Percentiles rank a stretch among this genome's conserved stretches.
phyloP scores from a whole-genome alignment of 768 basidiomycete genomes.

The Exidia glandulosa region DNA sequence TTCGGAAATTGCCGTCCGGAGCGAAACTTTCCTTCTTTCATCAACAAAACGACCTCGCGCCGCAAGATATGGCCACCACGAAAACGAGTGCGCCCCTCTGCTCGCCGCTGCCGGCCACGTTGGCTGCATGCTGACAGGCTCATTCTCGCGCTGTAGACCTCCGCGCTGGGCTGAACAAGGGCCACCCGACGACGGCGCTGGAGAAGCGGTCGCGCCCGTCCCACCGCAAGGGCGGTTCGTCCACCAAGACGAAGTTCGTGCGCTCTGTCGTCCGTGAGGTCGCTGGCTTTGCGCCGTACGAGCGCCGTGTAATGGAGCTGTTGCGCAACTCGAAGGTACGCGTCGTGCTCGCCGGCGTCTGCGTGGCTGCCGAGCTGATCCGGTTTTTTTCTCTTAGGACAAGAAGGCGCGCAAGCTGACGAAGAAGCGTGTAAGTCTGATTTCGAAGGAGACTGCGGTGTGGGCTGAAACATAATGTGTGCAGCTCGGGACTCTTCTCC shows the following conservation, averaged over 20 bases:
- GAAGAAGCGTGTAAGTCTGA: slow-evolving; percentile 87
- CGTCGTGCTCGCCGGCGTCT: slow-evolving; percentile 1
- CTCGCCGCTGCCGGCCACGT: background rate
- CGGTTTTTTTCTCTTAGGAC: slow-evolving; percentile 51
- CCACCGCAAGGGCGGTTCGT: slow-evolving; percentile 86
- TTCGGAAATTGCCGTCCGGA: too few relatives aligned
- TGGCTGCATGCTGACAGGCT: background rate
- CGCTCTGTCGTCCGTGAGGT: slow-evolving; percentile 92
- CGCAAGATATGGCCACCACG: slow-evolving; percentile 1
- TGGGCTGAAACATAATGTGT: background rate
- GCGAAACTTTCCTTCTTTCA: background rate
- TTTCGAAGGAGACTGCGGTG: background rate
- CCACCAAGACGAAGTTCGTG: slow-evolving; percentile 87
- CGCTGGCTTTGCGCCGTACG: slow-evolving; percentile 94
- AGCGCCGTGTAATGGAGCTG: slow-evolving; percentile 96
- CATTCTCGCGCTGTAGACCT: slow-evolving; percentile 42
- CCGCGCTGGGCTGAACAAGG: slow-evolving; percentile 76
- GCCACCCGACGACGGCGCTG: slow-evolving; percentile 81
- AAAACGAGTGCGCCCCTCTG: background rate
- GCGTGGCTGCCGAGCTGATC: background rate
- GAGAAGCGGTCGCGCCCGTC: slow-evolving; percentile 64
- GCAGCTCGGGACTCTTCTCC: slow-evolving; percentile 92
- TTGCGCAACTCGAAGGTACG: slow-evolving; percentile 92
- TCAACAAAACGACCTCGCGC: background rate
- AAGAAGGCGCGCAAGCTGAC: slow-evolving; percentile 99